phyloP scores from a whole-genome alignment of 805 yeast genomes.

The Tetrapisispora fleetii region DNA sequence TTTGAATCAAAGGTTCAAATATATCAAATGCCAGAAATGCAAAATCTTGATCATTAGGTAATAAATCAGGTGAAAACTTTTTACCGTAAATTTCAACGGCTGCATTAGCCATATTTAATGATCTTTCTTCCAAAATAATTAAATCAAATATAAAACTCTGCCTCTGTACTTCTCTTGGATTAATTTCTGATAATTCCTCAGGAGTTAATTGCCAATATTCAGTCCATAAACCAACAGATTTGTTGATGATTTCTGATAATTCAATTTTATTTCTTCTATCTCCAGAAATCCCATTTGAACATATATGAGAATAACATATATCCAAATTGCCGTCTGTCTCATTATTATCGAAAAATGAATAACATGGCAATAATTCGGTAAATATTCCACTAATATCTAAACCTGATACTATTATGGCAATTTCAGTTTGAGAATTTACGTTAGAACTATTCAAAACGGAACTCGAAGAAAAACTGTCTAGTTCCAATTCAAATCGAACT shows the following conservation, averaged over 20 bases:
- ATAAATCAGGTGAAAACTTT: constrained; percentile 33
- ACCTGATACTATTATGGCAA: constrained; percentile 30
- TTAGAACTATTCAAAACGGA: constrained; percentile 14
- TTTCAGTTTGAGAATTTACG: constrained; percentile 14
- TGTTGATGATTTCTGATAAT: constrained; percentile 29
- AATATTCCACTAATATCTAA: constrained; percentile 29
- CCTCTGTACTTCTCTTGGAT: constrained; percentile 43
- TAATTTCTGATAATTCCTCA: constrained; percentile 43
- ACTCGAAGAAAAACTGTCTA: constrained; percentile 8
- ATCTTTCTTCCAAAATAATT: constrained; percentile 59
- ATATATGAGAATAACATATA: constrained; percentile 4
- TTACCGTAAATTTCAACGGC: constrained; percentile 50
- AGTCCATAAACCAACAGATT: constrained; percentile 46
- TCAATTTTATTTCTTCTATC: constrained; percentile 17
- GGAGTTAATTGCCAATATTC: constrained; percentile 54
- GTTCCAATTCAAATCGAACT: constrained; percentile 30
- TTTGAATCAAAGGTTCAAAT: constrained; percentile 43
- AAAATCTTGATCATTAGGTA: constrained; percentile 46
- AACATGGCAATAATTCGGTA: constrained; percentile 29
- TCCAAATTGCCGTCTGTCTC: constrained; percentile 4
- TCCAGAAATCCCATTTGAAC: background rate
- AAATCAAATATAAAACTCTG: constrained; percentile 73
- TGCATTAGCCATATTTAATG: constrained; percentile 55
- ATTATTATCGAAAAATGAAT: constrained; percentile 18
- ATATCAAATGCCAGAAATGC: constrained; percentile 48